Base-by-base conservation (phyloP, 768 basidiomycete species). In the Pholiota conissans region DNA sequence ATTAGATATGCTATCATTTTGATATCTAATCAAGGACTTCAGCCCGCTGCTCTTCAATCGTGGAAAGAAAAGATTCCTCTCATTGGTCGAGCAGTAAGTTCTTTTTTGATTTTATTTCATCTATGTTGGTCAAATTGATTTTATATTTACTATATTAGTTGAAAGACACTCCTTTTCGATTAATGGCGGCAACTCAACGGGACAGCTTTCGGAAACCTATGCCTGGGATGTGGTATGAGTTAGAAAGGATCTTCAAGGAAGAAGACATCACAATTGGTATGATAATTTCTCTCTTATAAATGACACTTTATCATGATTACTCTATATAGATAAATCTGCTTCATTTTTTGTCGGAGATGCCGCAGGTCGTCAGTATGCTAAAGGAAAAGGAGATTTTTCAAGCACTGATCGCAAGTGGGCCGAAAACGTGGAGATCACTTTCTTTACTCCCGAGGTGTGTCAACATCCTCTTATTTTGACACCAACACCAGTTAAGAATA, bases 331-430 rank as follows among this genome's bases (percentile, higher is more conserved):
- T 68, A 80, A 84, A 61, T 56, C 66, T 0, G 40, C 74, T 0
- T 88, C 91, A 0, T 90, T 91, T 64, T 95, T 89, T 63, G 87
- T 96, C 0, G 95, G 95, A 2, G 95, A 97, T 64, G 93, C 93
- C 1, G 95, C 93, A 10, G 95, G 94, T 10, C 84, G 95, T 45
- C 68, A 74, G 48, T 79, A 77, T 58, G 50, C 72, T 16, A 70
- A 68, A 32, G 64, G 63, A 34, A 73, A 78, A 45, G 71, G 73
- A 26, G 95, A 97, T 73, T 91, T 90, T 67, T 82, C 89, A 6
- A 85, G 86, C 58, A 90, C 89, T 0, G 95, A 97, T 70, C 80
- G 89, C 42, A 93, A 95, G 72, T 92, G 87, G 79, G 93, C 95
- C 0, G 68, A 86, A 2, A 96, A 95, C 62, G 67, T 88, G 7